Percentiles rank a stretch among this genome's conserved stretches.
Evolutionary conservation across 371 early-diverging fungal genomes (phyloP).

Genomic region (Apophysomyces variabilis): DNA sequence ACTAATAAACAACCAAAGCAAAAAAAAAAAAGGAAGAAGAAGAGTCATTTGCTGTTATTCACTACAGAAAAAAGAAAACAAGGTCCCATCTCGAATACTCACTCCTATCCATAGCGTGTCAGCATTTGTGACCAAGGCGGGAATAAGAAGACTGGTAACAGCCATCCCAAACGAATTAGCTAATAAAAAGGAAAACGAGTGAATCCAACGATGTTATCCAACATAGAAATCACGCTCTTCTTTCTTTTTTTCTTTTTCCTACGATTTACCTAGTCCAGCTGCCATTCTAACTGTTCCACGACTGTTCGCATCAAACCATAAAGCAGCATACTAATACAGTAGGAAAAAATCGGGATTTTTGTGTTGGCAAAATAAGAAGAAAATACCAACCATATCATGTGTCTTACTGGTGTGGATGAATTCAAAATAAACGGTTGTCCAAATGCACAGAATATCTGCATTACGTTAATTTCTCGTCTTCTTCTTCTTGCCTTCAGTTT

Average conservation of each 20-base stretch:
- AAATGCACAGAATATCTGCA: conserved; percentile 43
- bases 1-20: conserved; percentile 22
- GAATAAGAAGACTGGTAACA: conserved; percentile 43
- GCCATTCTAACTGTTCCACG: conserved; percentile 45
- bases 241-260: no score
- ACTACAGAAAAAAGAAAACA: no score
- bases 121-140: conserved; percentile 37
- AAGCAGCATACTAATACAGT: conserved; percentile 42
- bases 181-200: conserved; percentile 13
- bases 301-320: conserved; percentile 49
- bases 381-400: neutral
- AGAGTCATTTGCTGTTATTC: no score
- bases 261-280: conserved; percentile 38
- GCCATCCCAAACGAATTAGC: conserved; percentile 56
- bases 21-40: neutral
- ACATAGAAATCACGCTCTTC: conserved; percentile 1
- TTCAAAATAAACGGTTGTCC: conserved; percentile 54
- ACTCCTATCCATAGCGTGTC: conserved; percentile 29
- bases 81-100: conserved; percentile 11
- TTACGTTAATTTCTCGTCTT: neutral
- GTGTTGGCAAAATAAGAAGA: neutral
- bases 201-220: neutral
- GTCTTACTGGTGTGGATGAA: conserved; percentile 48
- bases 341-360: no score
- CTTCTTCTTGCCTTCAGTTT: neutral